Conservation (phyloP, 2,329 filamentous ascomycete species). For the Colletotrichum sublineola region DNA sequence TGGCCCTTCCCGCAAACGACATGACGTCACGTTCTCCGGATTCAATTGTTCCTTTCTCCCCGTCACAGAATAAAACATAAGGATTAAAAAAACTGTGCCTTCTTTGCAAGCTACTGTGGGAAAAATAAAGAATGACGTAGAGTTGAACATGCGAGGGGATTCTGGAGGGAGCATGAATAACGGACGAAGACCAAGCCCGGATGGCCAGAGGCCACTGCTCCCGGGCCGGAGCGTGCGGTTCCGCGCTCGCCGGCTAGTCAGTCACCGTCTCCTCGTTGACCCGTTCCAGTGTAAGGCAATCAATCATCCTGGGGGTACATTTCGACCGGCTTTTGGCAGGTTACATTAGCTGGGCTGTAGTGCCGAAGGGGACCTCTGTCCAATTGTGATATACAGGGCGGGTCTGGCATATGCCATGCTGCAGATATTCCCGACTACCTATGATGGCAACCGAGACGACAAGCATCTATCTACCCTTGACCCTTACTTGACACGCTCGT, state of each 20-base stretch:
- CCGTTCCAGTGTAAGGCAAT: background rate
- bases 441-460: too few species aligned
- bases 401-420: background rate
- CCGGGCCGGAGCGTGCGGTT: background rate
- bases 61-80: background rate
- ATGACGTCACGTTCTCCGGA: constrained; percentile 38
- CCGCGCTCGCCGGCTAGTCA: background rate
- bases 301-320: background rate
- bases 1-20: constrained; percentile 1
- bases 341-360: background rate
- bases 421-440: background rate
- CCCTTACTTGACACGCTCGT: too few species aligned
- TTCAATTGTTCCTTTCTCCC: background rate
- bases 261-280: background rate
- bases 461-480: too few species aligned
- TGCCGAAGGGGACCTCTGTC: too few species aligned
- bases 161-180: background rate
- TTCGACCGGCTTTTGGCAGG: background rate
- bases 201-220: background rate
- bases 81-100: background rate
- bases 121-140: too few species aligned
- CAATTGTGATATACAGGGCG: too few species aligned
- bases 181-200: background rate
- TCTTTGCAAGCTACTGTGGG: background rate
- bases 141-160: background rate